Percentiles rank a stretch among this genome's conserved stretches.
phyloP scores from a whole-genome alignment of 108 stramenopile genomes.

The Bacterosira constricta region DNA sequence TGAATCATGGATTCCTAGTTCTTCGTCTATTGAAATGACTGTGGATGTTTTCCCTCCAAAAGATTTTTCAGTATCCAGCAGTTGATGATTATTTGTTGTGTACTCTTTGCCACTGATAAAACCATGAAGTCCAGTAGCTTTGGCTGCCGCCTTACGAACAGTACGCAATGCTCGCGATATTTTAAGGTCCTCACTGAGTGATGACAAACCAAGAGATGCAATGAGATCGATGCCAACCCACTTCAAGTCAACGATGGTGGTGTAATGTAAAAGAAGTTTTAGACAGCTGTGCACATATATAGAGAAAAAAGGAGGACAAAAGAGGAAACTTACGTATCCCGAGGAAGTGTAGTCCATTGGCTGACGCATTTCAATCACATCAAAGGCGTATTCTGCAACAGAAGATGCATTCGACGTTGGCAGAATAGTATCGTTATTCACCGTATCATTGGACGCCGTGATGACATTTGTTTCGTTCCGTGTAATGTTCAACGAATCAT shows the following conservation, averaged over 20 bases:
- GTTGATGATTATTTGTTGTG: not conserved
- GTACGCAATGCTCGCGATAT: conserved; percentile 61
- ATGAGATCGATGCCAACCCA: conserved; percentile 56
- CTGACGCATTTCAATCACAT: not conserved
- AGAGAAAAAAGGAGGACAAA: not conserved
- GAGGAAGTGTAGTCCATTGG: conserved; percentile 26
- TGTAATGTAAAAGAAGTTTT: not conserved
- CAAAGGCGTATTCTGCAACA: too few relatives aligned
- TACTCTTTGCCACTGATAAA: conserved; percentile 75
- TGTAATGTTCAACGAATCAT: not conserved
- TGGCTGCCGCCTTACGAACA: conserved; percentile 67
- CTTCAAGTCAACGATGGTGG: conserved; percentile 4
- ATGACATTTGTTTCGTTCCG: not conserved
- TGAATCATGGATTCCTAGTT: conserved; percentile 41
- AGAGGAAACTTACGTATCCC: conserved; percentile 28
- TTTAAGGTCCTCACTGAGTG: conserved; percentile 37
- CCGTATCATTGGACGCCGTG: not conserved
- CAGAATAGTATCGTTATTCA: not conserved
- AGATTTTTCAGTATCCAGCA: not conserved
- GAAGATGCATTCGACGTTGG: not conserved
- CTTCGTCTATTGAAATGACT: conserved; percentile 50
- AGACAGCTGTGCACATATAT: not conserved
- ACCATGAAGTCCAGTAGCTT: conserved; percentile 81
- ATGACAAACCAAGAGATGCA: conserved; percentile 54
- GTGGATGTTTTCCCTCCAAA: conserved; percentile 23